phyloP scores from a whole-genome alignment of 1,284 basidiomycete species.

The Apiotrichum brassicae region DNA sequence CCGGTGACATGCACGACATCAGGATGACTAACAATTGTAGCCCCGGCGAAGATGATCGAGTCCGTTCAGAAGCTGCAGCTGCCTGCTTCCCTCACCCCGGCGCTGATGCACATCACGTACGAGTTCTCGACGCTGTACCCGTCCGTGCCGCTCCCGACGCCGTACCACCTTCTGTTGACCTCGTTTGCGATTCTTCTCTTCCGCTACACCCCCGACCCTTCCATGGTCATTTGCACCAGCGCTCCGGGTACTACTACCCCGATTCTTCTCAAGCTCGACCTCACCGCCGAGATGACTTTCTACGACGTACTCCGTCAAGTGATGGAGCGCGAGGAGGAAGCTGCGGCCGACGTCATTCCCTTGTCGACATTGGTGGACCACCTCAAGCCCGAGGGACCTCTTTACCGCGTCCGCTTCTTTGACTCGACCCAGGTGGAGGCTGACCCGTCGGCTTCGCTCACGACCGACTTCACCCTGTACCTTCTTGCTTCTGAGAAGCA shows the following conservation, averaged over 20 bases:
- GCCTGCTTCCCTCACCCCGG: slow-evolving; percentile 49
- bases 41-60: slow-evolving; percentile 67
- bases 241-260: slow-evolving; percentile 68
- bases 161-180: slow-evolving; percentile 85
- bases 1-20: not conserved
- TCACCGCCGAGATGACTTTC: slow-evolving; percentile 84
- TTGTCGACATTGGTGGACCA: slow-evolving; percentile 71
- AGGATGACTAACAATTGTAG: slow-evolving; percentile 38
- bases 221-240: slow-evolving; percentile 87
- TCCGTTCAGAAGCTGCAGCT: slow-evolving; percentile 61
- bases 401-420: slow-evolving; percentile 95
- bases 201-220: slow-evolving; percentile 92
- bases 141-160: slow-evolving; percentile 57
- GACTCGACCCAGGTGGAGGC: slow-evolving; percentile 67
- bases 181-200: slow-evolving; percentile 88
- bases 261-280: slow-evolving; percentile 72
- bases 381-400: slow-evolving; percentile 58
- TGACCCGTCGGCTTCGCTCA: slow-evolving; percentile 70
- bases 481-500: slow-evolving; percentile 57
- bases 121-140: slow-evolving; percentile 56
- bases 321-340: slow-evolving; percentile 68
- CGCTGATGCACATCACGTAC: slow-evolving; percentile 55
- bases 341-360: slow-evolving; percentile 73
- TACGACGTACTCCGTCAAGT: slow-evolving; percentile 70
- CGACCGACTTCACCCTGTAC: slow-evolving; percentile 82